phyloP scores from a whole-genome alignment of 768 basidiomycete genomes.

The Tephrocybe sp. region DNA sequence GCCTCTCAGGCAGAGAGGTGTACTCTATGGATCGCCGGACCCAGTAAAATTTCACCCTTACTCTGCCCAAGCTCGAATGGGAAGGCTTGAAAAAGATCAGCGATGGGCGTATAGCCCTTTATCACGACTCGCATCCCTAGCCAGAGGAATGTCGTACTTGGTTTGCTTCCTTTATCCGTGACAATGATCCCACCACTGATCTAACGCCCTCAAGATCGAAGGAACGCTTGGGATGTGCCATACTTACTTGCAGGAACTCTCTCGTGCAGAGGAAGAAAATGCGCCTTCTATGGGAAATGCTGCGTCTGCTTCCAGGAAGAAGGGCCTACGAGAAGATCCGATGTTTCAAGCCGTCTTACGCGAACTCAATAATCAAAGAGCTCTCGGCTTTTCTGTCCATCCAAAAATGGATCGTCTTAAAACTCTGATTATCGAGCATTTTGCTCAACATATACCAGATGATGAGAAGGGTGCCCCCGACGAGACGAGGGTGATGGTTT shows the following conservation, averaged over 20 bases:
- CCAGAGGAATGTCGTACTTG: conserved; percentile 86
- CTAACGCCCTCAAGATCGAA: conserved; percentile 58
- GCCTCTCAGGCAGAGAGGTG: conserved; percentile 31
- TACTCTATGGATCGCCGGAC: conserved; percentile 50
- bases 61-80: conserved; percentile 45
- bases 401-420: conserved; percentile 92
- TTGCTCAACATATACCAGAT: conserved; percentile 53
- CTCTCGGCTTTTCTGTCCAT: conserved; percentile 62
- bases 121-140: conserved; percentile 54
- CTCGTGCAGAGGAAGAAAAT: conserved; percentile 31
- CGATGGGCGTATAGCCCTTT: conserved; percentile 54
- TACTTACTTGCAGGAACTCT: conserved; percentile 53
- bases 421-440: conserved; percentile 76
- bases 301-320: conserved; percentile 39
- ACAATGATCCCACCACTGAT: neutral
- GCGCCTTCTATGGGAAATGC: conserved; percentile 33
- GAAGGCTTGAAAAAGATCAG: conserved; percentile 35
- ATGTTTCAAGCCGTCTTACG: conserved; percentile 64
- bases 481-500: conserved; percentile 88
- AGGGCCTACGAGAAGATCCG: conserved; percentile 50
- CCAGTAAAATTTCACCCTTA: conserved; percentile 70
- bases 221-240: conserved; percentile 82
- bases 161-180: conserved; percentile 40
- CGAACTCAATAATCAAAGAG: conserved; percentile 63
- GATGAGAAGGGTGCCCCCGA: conserved; percentile 31